Evolutionary conservation across 495 filamentous ascomycete genomes (phyloP).

Genomic region (Lasiosphaeria miniovina): DNA sequence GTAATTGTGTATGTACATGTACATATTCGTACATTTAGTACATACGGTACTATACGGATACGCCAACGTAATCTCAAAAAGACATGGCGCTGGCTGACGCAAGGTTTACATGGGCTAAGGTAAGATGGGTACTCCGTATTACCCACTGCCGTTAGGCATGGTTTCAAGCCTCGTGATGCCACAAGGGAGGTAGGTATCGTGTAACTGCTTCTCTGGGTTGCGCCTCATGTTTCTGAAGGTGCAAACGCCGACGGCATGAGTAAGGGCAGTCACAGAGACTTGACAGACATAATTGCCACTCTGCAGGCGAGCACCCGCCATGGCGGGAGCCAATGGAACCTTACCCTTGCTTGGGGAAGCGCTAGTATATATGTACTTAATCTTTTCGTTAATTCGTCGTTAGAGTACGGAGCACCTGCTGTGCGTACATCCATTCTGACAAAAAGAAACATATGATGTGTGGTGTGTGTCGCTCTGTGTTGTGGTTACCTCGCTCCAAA

Average conservation of each 20-base stretch:
- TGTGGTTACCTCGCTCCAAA: neutral
- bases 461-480: neutral
- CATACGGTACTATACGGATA: too few species aligned
- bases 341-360: slow-evolving; percentile 12
- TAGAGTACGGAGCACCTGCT: too few species aligned
- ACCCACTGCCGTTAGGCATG: slow-evolving; percentile 44
- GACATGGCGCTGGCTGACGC: neutral
- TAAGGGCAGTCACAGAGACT: too few species aligned
- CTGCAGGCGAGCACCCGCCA: slow-evolving; percentile 12
- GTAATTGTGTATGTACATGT: too few species aligned
- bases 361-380: neutral
- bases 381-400: too few species aligned
- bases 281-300: neutral
- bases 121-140: slow-evolving; percentile 5
- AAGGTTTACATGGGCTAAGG: neutral
- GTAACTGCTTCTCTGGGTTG: too few species aligned
- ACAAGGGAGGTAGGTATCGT: neutral
- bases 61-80: too few species aligned
- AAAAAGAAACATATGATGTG: neutral
- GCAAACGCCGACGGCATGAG: too few species aligned
- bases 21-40: too few species aligned
- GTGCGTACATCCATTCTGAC: neutral
- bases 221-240: too few species aligned
- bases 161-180: slow-evolving; percentile 43
- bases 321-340: slow-evolving; percentile 23